A percentile compares a stretch with the other conserved stretches of the same genome.
These are phyloP conservation scores for Cercophora newfieldiana DNA, from an alignment of 495 filamentous ascomycete genomes.

Conservation along the genomic window DNA sequence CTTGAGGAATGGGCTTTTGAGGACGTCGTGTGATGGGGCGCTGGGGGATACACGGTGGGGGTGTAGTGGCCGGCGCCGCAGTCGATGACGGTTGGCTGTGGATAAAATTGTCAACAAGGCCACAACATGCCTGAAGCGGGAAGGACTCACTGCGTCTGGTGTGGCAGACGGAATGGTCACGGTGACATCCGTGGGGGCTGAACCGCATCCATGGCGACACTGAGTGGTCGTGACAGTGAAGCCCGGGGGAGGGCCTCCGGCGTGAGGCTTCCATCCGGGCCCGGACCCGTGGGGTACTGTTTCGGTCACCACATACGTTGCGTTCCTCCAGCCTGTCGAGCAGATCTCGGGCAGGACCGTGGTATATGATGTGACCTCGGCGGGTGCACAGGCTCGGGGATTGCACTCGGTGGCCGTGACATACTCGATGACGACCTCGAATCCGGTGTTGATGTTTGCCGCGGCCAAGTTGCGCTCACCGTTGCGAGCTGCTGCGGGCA, in stretches of 20 bases:
- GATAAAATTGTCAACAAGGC: background rate
- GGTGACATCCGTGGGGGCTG: background rate
- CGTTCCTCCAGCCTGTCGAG: constrained; percentile 6
- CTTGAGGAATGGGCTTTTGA: background rate
- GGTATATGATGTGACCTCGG: background rate
- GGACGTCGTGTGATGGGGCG: background rate
- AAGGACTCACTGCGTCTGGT: background rate
- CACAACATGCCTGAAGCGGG: background rate
- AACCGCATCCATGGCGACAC: background rate
- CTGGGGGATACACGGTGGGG: constrained; percentile 1
- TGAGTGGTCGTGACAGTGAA: constrained; percentile 4
- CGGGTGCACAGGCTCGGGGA: background rate
- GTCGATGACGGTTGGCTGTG: background rate
- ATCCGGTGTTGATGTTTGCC: background rate
- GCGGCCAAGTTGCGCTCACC: background rate
- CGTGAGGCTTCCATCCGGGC: background rate
- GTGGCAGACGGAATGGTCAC: background rate
- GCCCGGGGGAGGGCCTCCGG: background rate
- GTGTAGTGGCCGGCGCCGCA: background rate
- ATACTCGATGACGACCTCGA: constrained; percentile 5
- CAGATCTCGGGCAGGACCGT: constrained; percentile 9
- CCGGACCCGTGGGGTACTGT: background rate
- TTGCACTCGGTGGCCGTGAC: constrained; percentile 1
- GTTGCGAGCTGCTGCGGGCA: background rate
- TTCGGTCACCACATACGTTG: background rate